Evolutionary conservation across 2,329 filamentous ascomycete genomes (phyloP), one percentile per base, ranked within the genome.

Genomic region (Ophiostoma himal-ulmi): DNA sequence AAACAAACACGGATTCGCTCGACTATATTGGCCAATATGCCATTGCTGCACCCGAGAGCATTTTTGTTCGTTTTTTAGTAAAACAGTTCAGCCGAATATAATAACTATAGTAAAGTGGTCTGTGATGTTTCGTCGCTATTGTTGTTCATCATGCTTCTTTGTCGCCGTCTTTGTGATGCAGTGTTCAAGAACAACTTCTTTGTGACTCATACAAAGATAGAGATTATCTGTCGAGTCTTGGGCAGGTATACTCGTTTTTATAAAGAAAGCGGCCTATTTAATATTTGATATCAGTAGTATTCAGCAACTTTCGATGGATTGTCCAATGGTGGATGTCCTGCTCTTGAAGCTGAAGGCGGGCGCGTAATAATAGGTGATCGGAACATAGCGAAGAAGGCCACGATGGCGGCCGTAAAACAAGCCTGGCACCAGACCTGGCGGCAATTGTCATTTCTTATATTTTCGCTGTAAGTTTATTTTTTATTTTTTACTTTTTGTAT

Each of bases 281-380:
- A 30, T 30, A 30, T 30, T 3, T 3, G 30, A 30, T 2, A 30
- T 30, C 30, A 30, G 30, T 30, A 44, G 5, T 44, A 44, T 44
- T 44, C 11, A 34, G 13, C 57, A 26, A 30, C 20, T 34, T 20
- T 20, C 36, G 22, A 30, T 62, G 14, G 5, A 13, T 62, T 62
- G 6, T 20, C 11, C 6, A 22, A 17, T 62, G 26, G 14, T 62
- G 20, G 57, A 14, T 62, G 5, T 3, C 26, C 26, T 34, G 57
- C 26, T 36, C 26, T 17, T 34, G 17, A 14, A 30, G 65, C 39
- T 67, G 39, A 20, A 5, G 17, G 7, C 44, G 54, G 69, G 69
- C 69, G 69, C 69, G 57, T 70, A 70, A 36, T 41, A 60, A 70
- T 39, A 68, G 69, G 69, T 20, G 54, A 48, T 30, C 57, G 57